phyloP scores from a whole-genome alignment of 805 yeast genomes.

The Saccharomyces eubayanus region DNA sequence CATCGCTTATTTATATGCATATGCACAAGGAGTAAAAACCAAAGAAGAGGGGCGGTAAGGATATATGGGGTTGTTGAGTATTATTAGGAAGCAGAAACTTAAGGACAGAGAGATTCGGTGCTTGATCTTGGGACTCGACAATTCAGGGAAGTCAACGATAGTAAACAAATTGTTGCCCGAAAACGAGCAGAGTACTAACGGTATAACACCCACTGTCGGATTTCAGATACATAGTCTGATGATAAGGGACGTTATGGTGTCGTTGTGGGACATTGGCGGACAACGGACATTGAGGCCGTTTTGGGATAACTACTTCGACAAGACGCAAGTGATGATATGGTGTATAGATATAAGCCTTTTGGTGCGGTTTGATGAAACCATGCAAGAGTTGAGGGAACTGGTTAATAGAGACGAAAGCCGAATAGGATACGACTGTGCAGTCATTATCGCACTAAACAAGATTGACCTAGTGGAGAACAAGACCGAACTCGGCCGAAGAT shows the following conservation, averaged over 20 bases:
- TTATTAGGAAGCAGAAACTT: conserved; percentile 71
- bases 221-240: conserved; percentile 63
- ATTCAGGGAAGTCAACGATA: conserved; percentile 85
- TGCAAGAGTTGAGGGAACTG: conserved; percentile 53
- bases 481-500: not conserved
- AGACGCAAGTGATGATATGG: conserved; percentile 74
- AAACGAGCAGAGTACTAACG: conserved; percentile 33
- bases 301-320: conserved; percentile 91
- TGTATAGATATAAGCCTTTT: conserved; percentile 62
- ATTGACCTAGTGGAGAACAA: conserved; percentile 44
- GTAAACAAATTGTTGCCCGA: conserved; percentile 45
- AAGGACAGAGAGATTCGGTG: conserved; percentile 73
- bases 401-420: conserved; percentile 55
- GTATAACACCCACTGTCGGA: conserved; percentile 85
- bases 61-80: conserved; percentile 73
- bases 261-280: conserved; percentile 89
- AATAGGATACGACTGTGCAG: conserved; percentile 45
- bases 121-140: conserved; percentile 76
- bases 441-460: conserved; percentile 69
- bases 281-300: conserved; percentile 74
- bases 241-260: conserved; percentile 39
- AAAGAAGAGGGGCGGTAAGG: not conserved
- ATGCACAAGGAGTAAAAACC: not conserved
- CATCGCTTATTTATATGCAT: not conserved
- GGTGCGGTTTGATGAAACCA: conserved; percentile 57